Conservation (phyloP, 805 yeast genomes). For the Pichia exigua region DNA sequence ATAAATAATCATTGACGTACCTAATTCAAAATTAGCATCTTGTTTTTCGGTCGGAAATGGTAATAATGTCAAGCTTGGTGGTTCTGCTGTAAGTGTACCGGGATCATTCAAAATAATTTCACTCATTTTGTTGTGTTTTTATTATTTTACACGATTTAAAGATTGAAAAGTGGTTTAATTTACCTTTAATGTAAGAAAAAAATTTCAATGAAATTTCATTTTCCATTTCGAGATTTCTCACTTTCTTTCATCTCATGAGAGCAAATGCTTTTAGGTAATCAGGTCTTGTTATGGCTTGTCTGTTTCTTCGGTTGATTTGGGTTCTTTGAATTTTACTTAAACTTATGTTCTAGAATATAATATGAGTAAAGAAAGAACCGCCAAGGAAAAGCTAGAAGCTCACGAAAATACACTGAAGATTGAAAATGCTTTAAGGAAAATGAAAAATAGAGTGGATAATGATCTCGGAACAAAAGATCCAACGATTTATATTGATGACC, state of each 20-base stretch:
- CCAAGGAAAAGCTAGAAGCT: conserved; percentile 18
- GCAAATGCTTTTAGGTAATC: neutral
- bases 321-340: neutral
- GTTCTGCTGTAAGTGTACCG: conserved; percentile 26
- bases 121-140: neutral
- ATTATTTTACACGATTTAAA: neutral
- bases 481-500: conserved; percentile 43
- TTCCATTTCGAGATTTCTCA: neutral
- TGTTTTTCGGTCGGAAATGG: conserved; percentile 45
- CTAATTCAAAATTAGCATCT: conserved; percentile 85
- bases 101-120: conserved; percentile 27
- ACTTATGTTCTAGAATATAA: neutral
- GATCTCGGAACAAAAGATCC: conserved; percentile 24
- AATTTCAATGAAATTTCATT: neutral
- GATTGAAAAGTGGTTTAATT: neutral
- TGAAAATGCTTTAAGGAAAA: conserved; percentile 29
- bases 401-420: conserved; percentile 47
- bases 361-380: conserved; percentile 1
- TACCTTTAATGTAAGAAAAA: neutral
- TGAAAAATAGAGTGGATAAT: conserved; percentile 14
- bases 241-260: neutral
- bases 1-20: conserved; percentile 85
- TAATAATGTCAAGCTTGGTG: conserved; percentile 16
- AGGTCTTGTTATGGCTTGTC: neutral
- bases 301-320: neutral